Evolutionary conservation across 2,329 filamentous ascomycete genomes (phyloP).

Genomic region (Fusarium oxysporum): DNA sequence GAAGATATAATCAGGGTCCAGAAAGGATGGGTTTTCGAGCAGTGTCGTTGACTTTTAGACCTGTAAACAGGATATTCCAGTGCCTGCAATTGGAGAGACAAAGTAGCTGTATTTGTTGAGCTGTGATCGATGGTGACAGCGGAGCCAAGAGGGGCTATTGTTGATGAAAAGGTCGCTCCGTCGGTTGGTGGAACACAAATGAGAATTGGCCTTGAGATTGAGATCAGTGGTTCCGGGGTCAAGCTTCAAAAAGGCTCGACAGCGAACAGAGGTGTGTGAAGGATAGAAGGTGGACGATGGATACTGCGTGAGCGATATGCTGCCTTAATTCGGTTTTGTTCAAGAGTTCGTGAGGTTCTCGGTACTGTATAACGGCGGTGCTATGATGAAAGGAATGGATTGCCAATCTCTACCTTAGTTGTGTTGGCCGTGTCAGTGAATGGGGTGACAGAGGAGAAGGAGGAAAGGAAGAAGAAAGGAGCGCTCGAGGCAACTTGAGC

Average conservation of each 20-base stretch:
- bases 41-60: not conserved
- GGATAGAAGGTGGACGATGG: conserved; percentile 24
- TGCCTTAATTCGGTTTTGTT: conserved; percentile 37
- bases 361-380: conserved; percentile 22
- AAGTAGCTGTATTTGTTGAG: not conserved
- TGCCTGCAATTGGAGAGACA: not conserved
- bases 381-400: conserved; percentile 34
- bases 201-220: not conserved
- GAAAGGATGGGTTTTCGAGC: conserved; percentile 22
- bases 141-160: not conserved
- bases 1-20: conserved; percentile 38
- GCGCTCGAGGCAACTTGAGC: conserved; percentile 14
- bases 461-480: conserved; percentile 28
- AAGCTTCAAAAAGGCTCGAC: not conserved
- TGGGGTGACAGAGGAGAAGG: not conserved
- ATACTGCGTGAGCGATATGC: conserved; percentile 43
- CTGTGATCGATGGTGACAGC: not conserved
- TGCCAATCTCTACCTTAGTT: conserved; percentile 11
- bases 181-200: not conserved
- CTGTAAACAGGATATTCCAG: not conserved
- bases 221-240: not conserved
- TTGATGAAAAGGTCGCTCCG: not conserved
- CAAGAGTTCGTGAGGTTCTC: conserved; percentile 17
- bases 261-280: not conserved
- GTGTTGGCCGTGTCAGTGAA: conserved; percentile 16